These are phyloP conservation scores for Venturia aucupariae DNA, from an alignment of 2,329 filamentous ascomycete genomes.

Conservation along the genomic window DNA sequence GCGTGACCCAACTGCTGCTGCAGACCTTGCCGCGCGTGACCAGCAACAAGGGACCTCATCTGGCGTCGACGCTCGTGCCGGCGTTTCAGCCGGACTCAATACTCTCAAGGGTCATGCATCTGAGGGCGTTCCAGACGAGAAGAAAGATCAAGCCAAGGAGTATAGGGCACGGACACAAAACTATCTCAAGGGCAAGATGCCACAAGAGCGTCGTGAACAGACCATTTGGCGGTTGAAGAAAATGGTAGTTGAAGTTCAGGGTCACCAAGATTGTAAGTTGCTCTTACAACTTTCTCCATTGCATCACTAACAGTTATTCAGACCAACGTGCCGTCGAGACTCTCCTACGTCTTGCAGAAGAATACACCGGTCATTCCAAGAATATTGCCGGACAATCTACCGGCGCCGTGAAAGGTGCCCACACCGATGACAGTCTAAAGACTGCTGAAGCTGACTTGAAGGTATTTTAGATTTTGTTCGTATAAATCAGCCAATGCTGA, in stretches of 20 bases:
- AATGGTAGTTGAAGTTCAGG: conserved; percentile 94
- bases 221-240: conserved; percentile 91
- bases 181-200: conserved; percentile 80
- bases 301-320: conserved; percentile 22
- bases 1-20: conserved; percentile 45
- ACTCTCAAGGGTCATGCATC: conserved; percentile 48
- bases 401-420: conserved; percentile 63
- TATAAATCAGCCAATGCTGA: conserved; percentile 40
- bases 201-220: conserved; percentile 86
- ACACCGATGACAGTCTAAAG: conserved; percentile 53
- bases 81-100: conserved; percentile 33
- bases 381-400: conserved; percentile 54
- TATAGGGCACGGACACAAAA: conserved; percentile 48
- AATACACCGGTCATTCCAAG: conserved; percentile 69
- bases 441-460: conserved; percentile 72
- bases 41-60: conserved; percentile 38
- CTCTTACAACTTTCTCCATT: neutral
- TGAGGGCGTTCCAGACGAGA: conserved; percentile 56
- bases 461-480: conserved; percentile 39
- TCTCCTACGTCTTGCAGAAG: conserved; percentile 72
- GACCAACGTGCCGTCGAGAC: conserved; percentile 85
- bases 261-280: conserved; percentile 71
- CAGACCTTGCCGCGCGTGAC: conserved; percentile 41
- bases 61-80: conserved; percentile 44
- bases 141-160: conserved; percentile 27